phyloP scores from a whole-genome alignment of 345 rosid genomes.

The Syzygium aqueum region DNA sequence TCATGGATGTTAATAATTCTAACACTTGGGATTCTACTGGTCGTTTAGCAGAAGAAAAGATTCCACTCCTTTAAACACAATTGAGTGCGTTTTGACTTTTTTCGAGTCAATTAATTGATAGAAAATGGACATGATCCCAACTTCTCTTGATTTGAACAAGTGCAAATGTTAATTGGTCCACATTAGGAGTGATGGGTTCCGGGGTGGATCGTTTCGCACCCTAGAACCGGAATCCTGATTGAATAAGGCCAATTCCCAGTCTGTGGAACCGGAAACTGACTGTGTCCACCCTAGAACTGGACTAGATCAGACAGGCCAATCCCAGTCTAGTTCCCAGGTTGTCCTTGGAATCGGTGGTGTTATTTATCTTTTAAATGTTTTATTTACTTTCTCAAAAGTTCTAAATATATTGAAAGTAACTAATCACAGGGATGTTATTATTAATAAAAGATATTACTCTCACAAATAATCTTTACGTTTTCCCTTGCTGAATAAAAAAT shows the following conservation, averaged over 20 bases:
- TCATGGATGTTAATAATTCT: too few species aligned
- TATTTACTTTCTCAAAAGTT: not conserved
- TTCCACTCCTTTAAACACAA: too few species aligned
- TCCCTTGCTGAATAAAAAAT: not conserved
- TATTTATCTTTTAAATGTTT: not conserved
- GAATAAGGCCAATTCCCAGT: not conserved
- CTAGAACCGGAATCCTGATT: not conserved
- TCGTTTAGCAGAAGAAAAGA: too few species aligned
- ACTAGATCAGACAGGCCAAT: fast-evolving
- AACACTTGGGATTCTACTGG: too few species aligned
- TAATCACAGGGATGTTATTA: not conserved
- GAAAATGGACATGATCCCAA: too few species aligned
- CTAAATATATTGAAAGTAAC: not conserved
- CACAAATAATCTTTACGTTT: fast-evolving
- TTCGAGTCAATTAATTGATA: too few species aligned
- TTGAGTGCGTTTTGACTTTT: too few species aligned
- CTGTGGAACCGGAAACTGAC: fast-evolving
- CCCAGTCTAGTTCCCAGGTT: fast-evolving
- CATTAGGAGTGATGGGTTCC: not conserved
- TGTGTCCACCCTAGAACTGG: fast-evolving
- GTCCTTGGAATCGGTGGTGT: fast-evolving
- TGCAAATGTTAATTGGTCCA: too few species aligned
- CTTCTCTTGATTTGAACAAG: too few species aligned
- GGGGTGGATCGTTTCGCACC: not conserved
- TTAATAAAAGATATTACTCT: not conserved